phyloP scores from a whole-genome alignment of 306 rosid genomes.

The Gastrolobium bilobum region DNA sequence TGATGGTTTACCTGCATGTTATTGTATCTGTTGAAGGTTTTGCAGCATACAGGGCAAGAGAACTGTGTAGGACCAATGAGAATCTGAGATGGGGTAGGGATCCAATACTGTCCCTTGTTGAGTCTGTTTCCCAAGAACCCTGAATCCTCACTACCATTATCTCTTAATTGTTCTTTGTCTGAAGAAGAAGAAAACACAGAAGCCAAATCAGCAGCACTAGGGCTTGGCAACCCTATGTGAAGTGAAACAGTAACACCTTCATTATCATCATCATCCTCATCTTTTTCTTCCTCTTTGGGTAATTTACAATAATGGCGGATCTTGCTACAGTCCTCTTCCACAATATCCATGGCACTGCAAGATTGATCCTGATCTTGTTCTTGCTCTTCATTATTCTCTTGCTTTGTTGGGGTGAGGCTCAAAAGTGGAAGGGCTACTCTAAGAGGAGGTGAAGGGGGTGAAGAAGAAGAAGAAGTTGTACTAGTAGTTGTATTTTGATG shows the following conservation, averaged over 20 bases:
- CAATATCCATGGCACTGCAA: slow-evolving; percentile 55
- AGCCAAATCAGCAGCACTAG: slow-evolving; percentile 82
- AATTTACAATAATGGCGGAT: background rate
- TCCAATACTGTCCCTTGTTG: slow-evolving; percentile 93
- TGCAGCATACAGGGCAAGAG: slow-evolving; percentile 92
- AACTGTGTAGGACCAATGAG: slow-evolving; percentile 93
- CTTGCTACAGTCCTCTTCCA: background rate
- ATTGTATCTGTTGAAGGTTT: slow-evolving; percentile 94
- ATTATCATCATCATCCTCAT: slow-evolving; percentile 22
- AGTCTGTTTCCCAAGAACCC: slow-evolving; percentile 64
- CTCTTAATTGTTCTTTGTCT: slow-evolving; percentile 39
- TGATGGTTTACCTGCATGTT: slow-evolving; percentile 77
- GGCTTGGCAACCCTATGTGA: slow-evolving; percentile 90
- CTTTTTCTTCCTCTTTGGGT: slow-evolving; percentile 37
- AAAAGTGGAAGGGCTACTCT: slow-evolving; percentile 82
- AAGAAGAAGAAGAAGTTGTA: background rate
- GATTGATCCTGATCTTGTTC: slow-evolving; percentile 5
- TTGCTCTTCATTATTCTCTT: background rate
- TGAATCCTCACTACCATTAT: slow-evolving; percentile 47
- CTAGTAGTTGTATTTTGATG: background rate
- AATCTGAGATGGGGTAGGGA: slow-evolving; percentile 90
- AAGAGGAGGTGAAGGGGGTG: slow-evolving; percentile 78
- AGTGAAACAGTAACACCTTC: slow-evolving; percentile 79
- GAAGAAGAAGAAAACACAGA: slow-evolving; percentile 68
- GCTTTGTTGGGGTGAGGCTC: slow-evolving; percentile 57